Conservation (phyloP, 495 filamentous ascomycete genomes). For the Trichoderma erinaceum region DNA sequence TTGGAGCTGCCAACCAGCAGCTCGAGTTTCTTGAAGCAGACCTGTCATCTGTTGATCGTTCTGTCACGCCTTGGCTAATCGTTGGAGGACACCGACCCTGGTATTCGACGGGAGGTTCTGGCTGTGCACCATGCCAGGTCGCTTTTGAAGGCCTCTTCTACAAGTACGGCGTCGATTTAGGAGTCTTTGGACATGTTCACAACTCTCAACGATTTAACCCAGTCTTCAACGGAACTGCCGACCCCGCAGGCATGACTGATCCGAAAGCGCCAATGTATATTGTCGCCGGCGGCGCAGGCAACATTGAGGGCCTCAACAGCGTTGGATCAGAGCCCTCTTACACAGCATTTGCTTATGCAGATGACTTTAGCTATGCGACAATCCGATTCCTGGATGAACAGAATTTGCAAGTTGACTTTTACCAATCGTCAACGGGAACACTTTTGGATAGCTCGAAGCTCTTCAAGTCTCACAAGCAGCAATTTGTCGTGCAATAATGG, state of each 20-base stretch:
- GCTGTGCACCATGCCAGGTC: conserved; percentile 46
- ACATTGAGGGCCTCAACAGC: neutral
- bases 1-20: conserved; percentile 40
- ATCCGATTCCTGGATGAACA: neutral
- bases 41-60: conserved; percentile 41
- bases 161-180: conserved; percentile 56
- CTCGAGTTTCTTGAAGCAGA: conserved; percentile 42
- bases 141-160: conserved; percentile 55
- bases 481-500: neutral
- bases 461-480: conserved; percentile 8
- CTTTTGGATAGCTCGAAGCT: conserved; percentile 12
- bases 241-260: conserved; percentile 43
- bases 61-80: conserved; percentile 51
- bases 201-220: conserved; percentile 20
- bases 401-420: conserved; percentile 7
- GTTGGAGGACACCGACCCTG: conserved; percentile 57
- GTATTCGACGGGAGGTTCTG: conserved; percentile 40
- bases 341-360: neutral
- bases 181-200: conserved; percentile 56
- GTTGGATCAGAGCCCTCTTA: neutral
- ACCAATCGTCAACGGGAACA: neutral
- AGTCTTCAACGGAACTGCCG: conserved; percentile 34
- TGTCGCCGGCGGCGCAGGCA: conserved; percentile 32
- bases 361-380: conserved; percentile 5
- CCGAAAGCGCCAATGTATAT: conserved; percentile 55